phyloP scores from a whole-genome alignment of 2,329 filamentous ascomycete species.

The Alternaria gansuensis region DNA sequence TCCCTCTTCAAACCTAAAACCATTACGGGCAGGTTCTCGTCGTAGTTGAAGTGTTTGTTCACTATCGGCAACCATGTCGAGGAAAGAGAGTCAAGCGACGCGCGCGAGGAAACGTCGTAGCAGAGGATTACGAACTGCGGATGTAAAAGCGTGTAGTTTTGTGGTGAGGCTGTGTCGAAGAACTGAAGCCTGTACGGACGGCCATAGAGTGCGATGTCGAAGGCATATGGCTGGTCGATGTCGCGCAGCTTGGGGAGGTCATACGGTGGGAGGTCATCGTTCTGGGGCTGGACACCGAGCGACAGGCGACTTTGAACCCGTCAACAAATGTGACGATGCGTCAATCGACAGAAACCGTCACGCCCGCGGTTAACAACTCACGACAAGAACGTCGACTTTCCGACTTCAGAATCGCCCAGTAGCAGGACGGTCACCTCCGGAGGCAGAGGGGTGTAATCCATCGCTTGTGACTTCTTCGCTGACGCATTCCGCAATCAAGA shows the following conservation, averaged over 20 bases:
- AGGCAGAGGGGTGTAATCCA: slow-evolving; percentile 33
- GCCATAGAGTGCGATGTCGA: slow-evolving; percentile 66
- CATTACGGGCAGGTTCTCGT: slow-evolving; percentile 64
- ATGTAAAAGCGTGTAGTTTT: slow-evolving; percentile 64
- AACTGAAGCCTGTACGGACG: slow-evolving; percentile 65
- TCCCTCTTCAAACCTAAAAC: slow-evolving; percentile 68
- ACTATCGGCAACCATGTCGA: slow-evolving; percentile 56
- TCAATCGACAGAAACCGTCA: neutral
- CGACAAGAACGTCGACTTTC: slow-evolving; percentile 71
- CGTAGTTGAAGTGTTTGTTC: slow-evolving; percentile 62
- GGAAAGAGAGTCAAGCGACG: slow-evolving; percentile 60
- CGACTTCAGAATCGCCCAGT: slow-evolving; percentile 66
- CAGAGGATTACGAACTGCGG: slow-evolving; percentile 67
- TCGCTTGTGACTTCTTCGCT: slow-evolving; percentile 16
- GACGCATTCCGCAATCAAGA: slow-evolving; percentile 13
- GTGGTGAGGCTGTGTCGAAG: slow-evolving; percentile 65
- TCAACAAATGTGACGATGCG: neutral
- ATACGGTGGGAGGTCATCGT: slow-evolving; percentile 46
- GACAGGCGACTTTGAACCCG: slow-evolving; percentile 40
- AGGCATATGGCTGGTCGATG: slow-evolving; percentile 66
- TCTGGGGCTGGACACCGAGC: slow-evolving; percentile 41
- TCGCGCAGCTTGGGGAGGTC: slow-evolving; percentile 60
- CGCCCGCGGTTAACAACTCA: slow-evolving; percentile 52
- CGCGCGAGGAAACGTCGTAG: slow-evolving; percentile 65
- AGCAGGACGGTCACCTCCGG: slow-evolving; percentile 60